Percentiles rank a stretch among this genome's conserved stretches.
Conservation (phyloP, 139 green algal species). For the Pleodorina starrii region DNA sequence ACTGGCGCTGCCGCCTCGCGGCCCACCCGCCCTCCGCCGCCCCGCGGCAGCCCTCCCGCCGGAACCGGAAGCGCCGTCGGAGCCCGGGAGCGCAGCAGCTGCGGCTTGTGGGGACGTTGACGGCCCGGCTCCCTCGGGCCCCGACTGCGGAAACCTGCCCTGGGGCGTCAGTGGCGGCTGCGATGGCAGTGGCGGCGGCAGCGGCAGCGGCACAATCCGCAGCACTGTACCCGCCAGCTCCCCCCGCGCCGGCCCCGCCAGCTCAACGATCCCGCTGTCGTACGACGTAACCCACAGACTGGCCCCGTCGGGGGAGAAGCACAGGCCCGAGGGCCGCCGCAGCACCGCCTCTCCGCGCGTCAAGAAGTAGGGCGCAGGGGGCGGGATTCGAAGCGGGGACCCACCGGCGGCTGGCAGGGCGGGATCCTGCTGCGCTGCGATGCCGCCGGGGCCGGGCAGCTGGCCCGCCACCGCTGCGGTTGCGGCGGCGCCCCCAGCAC, state of each 20-base stretch:
- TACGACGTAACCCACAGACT: slow-evolving; percentile 43
- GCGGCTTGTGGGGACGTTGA: background rate
- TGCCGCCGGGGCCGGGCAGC: no score
- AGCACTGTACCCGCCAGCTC: background rate
- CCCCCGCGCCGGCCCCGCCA: background rate
- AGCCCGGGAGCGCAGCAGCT: no score
- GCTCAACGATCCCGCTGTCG: background rate
- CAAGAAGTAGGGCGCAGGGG: slow-evolving; percentile 23
- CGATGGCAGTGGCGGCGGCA: background rate
- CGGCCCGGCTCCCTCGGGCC: background rate
- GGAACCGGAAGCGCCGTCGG: background rate
- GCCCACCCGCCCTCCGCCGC: no score
- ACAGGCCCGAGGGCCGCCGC: slow-evolving; percentile 17
- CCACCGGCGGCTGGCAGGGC: no score
- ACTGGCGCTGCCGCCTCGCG: no score
- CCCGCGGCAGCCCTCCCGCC: background rate
- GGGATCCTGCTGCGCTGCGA: no score
- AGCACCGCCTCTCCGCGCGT: background rate
- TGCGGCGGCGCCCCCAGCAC: background rate
- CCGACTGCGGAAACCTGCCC: no score
- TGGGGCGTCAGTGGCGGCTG: background rate
- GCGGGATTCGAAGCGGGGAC: no score
- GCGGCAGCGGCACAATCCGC: slow-evolving; percentile 10
- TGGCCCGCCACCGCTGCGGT: background rate
- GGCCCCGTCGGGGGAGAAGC: background rate